Evolutionary conservation across 1,284 basidiomycete species (phyloP), one percentile per base, ranked within the genome.

Genomic region (Vanrija sp.): DNA sequence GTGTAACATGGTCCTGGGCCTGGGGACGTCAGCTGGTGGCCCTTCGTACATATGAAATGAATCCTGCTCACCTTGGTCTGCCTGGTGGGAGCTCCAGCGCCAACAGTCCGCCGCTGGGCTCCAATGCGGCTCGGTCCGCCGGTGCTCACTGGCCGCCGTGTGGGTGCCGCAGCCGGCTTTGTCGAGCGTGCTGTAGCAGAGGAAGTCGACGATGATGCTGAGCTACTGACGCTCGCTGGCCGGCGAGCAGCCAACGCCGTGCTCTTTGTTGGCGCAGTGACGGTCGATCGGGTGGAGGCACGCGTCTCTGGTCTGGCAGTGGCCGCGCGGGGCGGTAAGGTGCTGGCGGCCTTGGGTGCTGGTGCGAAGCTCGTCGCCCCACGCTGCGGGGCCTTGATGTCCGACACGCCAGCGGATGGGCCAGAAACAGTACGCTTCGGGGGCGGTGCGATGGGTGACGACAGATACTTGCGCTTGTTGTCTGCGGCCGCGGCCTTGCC

Each of bases 401-500:
- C 34, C 12, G 34, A 34, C 34, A 34, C 34, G 34, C 34, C 34
- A 3, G 10, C 21, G 26, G 65, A 49, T 5, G 58, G 44, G 1
- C 63, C 64, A 7, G 65, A 67, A 6, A 57, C 63, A 5, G 47
- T 50, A 25, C 71, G 61, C 51, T 72, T 72, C 14, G 65, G 60
- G 2, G 61, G 53, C 3, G 62, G 61, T 2, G 62, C 54, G 1
- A 54, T 52, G 5, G 69, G 66, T 0, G 67, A 68, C 0, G 63
- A 61, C 9, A 70, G 67, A 5, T 54, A 15, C 62, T 73, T 71
- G 29, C 72, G 64, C 54, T 74, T 74, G 19, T 40, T 43, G 7
- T 23, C 49, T 1, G 47, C 45, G 1, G 40, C 47, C 6, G 50
- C 34, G 10, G 51, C 25, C 21, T 55, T 12, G 51, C 49, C 38